Evolutionary conservation across 331 rosid species (phyloP).

Genomic region (Saraca asoca): DNA sequence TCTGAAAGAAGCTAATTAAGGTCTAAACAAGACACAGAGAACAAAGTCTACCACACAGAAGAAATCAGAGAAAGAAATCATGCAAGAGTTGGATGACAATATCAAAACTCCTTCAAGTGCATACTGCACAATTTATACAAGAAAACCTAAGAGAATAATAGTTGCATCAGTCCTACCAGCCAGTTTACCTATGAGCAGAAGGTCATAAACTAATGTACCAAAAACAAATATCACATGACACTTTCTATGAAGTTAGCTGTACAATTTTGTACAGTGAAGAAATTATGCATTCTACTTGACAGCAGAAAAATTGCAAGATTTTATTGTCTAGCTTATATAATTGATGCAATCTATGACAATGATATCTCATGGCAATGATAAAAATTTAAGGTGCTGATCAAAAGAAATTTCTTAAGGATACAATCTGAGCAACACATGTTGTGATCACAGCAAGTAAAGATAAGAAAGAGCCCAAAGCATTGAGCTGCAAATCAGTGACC

Average conservation of each 20-base stretch:
- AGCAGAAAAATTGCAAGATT: slow-evolving; percentile 16
- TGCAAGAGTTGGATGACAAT: too few relatives aligned
- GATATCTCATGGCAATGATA: slow-evolving; percentile 10
- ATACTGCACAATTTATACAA: background rate
- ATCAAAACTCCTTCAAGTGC: too few relatives aligned
- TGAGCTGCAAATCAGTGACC: slow-evolving; percentile 84
- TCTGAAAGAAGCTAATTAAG: slow-evolving; percentile 71
- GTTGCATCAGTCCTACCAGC: background rate
- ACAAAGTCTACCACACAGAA: slow-evolving; percentile 25
- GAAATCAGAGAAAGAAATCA: background rate
- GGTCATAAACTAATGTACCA: slow-evolving; percentile 15
- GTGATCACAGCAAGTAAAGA: slow-evolving; percentile 80
- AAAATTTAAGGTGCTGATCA: background rate
- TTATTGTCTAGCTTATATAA: background rate
- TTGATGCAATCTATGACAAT: slow-evolving; percentile 17
- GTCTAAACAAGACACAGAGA: slow-evolving; percentile 40
- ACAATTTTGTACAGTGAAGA: slow-evolving; percentile 19
- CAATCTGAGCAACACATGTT: slow-evolving; percentile 91
- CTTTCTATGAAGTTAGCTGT: slow-evolving; percentile 17
- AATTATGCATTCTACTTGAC: background rate
- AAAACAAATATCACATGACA: slow-evolving; percentile 11
- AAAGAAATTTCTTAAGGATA: slow-evolving; percentile 56
- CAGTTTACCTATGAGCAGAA: slow-evolving; percentile 15
- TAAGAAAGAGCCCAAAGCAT: slow-evolving; percentile 69
- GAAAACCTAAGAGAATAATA: slow-evolving; percentile 1